Evolutionary conservation across 768 basidiomycete species (phyloP).

Genomic region (Leccinum subgranulosum): DNA sequence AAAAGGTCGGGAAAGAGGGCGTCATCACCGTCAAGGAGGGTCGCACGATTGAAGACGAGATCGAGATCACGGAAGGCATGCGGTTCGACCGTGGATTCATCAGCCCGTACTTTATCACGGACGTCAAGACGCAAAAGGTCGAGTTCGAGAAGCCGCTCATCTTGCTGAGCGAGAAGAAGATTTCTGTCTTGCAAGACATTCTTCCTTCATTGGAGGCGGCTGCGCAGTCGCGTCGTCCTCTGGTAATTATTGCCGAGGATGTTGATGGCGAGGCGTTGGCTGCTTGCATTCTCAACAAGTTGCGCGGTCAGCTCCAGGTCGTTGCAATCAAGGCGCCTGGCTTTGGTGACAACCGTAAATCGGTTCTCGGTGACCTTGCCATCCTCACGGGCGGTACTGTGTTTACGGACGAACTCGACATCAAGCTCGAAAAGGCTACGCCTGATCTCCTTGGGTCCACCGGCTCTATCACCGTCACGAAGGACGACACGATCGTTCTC

Average conservation of each 20-base stretch:
- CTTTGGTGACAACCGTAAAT: slow-evolving; percentile 99
- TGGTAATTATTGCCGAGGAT: slow-evolving; percentile 97
- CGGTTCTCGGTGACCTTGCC: slow-evolving; percentile 93
- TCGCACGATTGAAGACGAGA: slow-evolving; percentile 96
- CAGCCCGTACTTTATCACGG: slow-evolving; percentile 97
- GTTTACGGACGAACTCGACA: slow-evolving; percentile 94
- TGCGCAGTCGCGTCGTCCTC: slow-evolving; percentile 79
- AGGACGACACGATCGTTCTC: slow-evolving; percentile 96
- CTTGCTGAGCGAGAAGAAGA: slow-evolving; percentile 97
- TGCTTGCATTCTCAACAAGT: slow-evolving; percentile 98
- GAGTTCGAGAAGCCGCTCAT: slow-evolving; percentile 97
- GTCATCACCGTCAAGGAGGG: slow-evolving; percentile 99
- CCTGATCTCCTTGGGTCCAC: slow-evolving; percentile 87
- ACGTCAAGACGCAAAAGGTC: slow-evolving; percentile 93
- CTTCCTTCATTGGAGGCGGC: slow-evolving; percentile 86
- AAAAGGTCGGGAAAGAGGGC: slow-evolving; percentile 99
- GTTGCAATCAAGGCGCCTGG: slow-evolving; percentile 95
- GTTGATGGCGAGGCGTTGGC: slow-evolving; percentile 97
- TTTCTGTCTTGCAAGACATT: slow-evolving; percentile 90
- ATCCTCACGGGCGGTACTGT: slow-evolving; percentile 98
- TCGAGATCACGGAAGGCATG: slow-evolving; percentile 99
- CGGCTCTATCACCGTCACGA: slow-evolving; percentile 90
- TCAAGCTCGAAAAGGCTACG: slow-evolving; percentile 92
- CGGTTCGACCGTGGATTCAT: slow-evolving; percentile 99
- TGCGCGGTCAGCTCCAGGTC: slow-evolving; percentile 94